Conservation (phyloP, 257 asterid genomes). For the Solanum tarapatanum region DNA sequence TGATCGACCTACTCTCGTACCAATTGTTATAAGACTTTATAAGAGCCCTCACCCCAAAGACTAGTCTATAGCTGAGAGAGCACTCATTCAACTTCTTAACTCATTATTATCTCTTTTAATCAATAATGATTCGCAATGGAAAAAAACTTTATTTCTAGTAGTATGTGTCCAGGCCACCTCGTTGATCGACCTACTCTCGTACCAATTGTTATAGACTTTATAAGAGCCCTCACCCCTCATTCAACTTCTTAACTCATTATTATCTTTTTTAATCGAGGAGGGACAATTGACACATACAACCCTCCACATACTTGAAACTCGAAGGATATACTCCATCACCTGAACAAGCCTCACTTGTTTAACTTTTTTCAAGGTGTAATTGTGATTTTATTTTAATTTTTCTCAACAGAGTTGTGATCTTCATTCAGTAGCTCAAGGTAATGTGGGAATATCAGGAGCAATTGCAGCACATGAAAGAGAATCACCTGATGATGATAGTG, state of each 20-base stretch:
- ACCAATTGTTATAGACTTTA: not conserved
- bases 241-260: too few species aligned
- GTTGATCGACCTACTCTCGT: not conserved
- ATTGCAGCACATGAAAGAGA: conserved; percentile 69
- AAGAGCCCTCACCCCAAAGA: too few species aligned
- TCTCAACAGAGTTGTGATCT: conserved; percentile 40
- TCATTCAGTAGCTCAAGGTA: conserved; percentile 24
- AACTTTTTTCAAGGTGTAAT: not conserved
- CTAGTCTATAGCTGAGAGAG: too few species aligned
- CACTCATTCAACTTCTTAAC: not conserved
- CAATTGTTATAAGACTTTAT: not conserved
- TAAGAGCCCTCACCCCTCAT: too few species aligned
- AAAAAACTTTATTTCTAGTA: not conserved
- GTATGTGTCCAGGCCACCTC: not conserved
- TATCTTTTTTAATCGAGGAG: too few species aligned
- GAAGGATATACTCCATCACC: not conserved
- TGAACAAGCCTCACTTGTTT: not conserved
- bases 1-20: not conserved
- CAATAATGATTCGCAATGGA: not conserved
- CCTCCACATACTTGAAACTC: not conserved
- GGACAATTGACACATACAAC: not conserved
- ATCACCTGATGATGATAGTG: conserved; percentile 39
- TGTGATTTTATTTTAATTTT: not conserved
- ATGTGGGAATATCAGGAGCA: conserved; percentile 25
- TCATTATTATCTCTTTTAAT: not conserved